Percentiles rank a stretch among this genome's conserved stretches.
Conservation (phyloP, 192 early-diverging fungal species). For the Allomyces macrogynus region DNA sequence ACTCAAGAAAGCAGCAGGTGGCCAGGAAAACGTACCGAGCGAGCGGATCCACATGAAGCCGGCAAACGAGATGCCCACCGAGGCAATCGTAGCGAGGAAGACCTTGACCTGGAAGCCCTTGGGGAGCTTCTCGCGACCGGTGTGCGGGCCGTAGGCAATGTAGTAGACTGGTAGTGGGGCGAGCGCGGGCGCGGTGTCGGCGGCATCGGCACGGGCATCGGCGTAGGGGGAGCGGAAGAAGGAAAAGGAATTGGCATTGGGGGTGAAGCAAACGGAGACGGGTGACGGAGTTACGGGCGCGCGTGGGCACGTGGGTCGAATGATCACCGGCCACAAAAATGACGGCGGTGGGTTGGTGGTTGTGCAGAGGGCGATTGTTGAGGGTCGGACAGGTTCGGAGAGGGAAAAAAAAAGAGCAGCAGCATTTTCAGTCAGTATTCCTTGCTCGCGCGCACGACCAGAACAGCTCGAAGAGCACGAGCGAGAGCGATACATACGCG, state of each 20-base stretch:
- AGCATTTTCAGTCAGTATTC: constrained; percentile 2
- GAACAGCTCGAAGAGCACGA: neutral
- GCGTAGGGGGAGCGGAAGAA: constrained; percentile 1
- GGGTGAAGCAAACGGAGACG: neutral
- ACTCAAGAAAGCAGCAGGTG: neutral
- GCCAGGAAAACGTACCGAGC: neutral
- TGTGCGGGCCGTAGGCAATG: constrained; percentile 88
- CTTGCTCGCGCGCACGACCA: neutral
- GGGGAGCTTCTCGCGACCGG: constrained; percentile 51
- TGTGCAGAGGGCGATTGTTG: too few species aligned
- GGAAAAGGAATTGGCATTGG: neutral
- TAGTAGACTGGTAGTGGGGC: constrained; percentile 46
- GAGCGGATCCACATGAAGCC: constrained; percentile 2
- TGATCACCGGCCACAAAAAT: too few species aligned
- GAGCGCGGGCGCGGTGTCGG: neutral
- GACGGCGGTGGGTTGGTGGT: too few species aligned
- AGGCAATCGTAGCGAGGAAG: constrained; percentile 33
- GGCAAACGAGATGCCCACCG: constrained; percentile 1
- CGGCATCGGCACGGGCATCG: neutral
- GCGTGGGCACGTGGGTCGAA: too few species aligned
- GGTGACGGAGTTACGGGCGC: neutral
- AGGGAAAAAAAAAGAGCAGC: too few species aligned
- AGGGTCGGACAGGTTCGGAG: too few species aligned
- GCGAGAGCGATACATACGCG: constrained; percentile 31
- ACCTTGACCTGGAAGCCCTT: constrained; percentile 48